These are phyloP conservation scores for Areca catechu DNA, from an alignment of 176 grass and related monocot species.

Conservation along the genomic window DNA sequence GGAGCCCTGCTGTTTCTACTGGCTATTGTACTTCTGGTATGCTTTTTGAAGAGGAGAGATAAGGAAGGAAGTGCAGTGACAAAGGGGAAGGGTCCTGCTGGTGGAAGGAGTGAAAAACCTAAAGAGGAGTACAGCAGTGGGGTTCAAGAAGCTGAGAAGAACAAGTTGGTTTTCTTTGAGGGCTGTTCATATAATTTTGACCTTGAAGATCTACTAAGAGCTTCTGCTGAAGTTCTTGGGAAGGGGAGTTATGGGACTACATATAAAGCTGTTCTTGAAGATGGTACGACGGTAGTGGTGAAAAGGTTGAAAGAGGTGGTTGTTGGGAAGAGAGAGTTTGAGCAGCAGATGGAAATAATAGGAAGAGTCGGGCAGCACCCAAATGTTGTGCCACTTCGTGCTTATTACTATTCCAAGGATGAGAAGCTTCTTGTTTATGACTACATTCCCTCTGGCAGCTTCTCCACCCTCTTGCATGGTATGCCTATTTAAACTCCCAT, in stretches of 20 bases:
- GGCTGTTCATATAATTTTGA: conserved; percentile 93
- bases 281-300: conserved; percentile 84
- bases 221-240: conserved; percentile 89
- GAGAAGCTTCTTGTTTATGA: conserved; percentile 98
- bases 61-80: conserved; percentile 32
- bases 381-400: conserved; percentile 70
- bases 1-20: conserved; percentile 57
- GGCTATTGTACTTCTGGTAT: conserved; percentile 48
- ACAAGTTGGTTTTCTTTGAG: conserved; percentile 85
- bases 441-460: conserved; percentile 59
- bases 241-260: conserved; percentile 95
- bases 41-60: conserved; percentile 53
- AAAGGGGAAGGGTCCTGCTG: conserved; percentile 58
- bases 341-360: conserved; percentile 94
- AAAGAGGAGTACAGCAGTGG: conserved; percentile 91
- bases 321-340: conserved; percentile 79
- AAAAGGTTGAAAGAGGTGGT: conserved; percentile 94
- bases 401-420: conserved; percentile 99
- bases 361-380: conserved; percentile 65
- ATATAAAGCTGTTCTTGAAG: conserved; percentile 96
- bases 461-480: conserved; percentile 80
- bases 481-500: conserved; percentile 12
- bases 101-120: conserved; percentile 60
- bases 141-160: conserved; percentile 86
- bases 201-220: conserved; percentile 87